Base-by-base conservation (phyloP, 1,284 basidiomycete genomes). In the Paramarasmius palmivorus region DNA sequence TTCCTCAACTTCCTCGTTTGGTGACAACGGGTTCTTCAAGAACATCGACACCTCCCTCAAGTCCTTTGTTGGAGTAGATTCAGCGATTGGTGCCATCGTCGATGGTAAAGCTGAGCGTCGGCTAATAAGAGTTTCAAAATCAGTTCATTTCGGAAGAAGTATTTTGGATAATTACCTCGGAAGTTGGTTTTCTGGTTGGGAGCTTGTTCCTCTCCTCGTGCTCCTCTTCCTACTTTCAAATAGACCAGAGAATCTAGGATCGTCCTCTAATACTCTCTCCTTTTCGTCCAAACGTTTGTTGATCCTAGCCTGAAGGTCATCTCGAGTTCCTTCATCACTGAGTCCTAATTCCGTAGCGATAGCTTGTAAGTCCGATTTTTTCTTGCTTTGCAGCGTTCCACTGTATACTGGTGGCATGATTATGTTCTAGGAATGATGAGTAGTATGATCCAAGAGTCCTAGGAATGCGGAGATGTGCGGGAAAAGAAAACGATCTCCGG, bases 341-440 rank as follows among this genome's bases (percentile, higher is more conserved):
- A 86, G 64, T 0, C 63, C 61, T 19, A 87, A 75, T 6, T 80
- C 79, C 4, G 56, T 9, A 1, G 84, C 81, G 29, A 87, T 79
- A 52, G 78, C 75, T 58, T 77, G 82, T 2, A 87, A 74, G 20
- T 86, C 85, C 6, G 70, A 72, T 65, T 86, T 86, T 68, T 83
- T 86, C 68, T 85, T 85, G 6, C 75, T 59, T 55, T 73, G 73
- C 20, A 85, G 73, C 22, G 77, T 65, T 50, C 83, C 83, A 38
- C 70, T 63, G 71, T 67, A 77, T 35, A 60, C 60, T 48, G 66
- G 62, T 47, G 68, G 68, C 49, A 54, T 50, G 36, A 70, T 61
- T 71, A 73, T 73, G 68, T 12, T 32, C 29, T 32, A 15, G 12
- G 25, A 19, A 26, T 9, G 19, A 22, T 8, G 44, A 5, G 19